A percentile compares a stretch with the other conserved stretches of the same genome.
These are phyloP conservation scores for Immersiporthe knoxdaviesiana DNA, from an alignment of 2,329 filamentous ascomycete genomes.

Conservation along the genomic window DNA sequence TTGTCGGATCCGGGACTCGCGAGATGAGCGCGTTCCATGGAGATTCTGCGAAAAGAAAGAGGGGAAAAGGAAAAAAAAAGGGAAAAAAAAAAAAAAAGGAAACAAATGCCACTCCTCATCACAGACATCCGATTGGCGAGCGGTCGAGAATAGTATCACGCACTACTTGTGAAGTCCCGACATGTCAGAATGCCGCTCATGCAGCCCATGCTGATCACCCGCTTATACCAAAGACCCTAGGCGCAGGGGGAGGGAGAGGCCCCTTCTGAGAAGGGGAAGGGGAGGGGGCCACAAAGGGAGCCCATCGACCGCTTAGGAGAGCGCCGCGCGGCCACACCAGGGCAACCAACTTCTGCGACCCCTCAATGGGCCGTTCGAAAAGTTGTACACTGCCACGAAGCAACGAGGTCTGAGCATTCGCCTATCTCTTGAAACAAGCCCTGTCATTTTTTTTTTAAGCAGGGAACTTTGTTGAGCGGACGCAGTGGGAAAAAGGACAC, in stretches of 20 bases:
- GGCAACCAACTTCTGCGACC: background rate
- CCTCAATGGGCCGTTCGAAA: background rate
- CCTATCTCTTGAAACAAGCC: background rate
- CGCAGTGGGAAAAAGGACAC: background rate
- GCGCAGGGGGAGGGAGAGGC: background rate
- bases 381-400: background rate
- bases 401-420: background rate
- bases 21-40: background rate
- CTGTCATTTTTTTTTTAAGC: background rate
- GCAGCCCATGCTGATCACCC: slow-evolving; percentile 3
- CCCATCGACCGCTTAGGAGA: slow-evolving; percentile 1
- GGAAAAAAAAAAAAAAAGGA: background rate
- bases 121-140: background rate
- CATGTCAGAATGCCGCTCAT: background rate
- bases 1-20: background rate
- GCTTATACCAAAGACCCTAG: background rate
- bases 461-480: background rate
- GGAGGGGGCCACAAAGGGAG: slow-evolving; percentile 5
- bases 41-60: too few relatives aligned
- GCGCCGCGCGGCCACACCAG: background rate
- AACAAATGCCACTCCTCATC: background rate
- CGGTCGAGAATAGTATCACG: background rate
- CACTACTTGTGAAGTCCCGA: background rate
- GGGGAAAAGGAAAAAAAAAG: background rate
- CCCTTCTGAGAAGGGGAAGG: background rate